phyloP scores from a whole-genome alignment of 805 yeast genomes.

The Pichia cephalocereana region DNA sequence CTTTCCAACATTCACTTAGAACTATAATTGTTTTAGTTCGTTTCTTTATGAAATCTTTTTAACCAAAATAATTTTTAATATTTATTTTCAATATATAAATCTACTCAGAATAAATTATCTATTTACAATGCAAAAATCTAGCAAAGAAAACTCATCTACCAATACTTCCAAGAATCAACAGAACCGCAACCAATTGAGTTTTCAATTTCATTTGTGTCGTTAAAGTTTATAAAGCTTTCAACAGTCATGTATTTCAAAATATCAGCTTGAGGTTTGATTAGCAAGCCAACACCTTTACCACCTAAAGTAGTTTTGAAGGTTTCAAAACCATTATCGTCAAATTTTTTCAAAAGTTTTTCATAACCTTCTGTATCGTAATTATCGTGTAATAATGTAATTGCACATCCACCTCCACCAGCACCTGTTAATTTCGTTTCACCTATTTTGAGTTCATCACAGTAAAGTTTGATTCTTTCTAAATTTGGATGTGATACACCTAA shows the following conservation, averaged over 20 bases:
- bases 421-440: conserved; percentile 95
- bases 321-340: conserved; percentile 48
- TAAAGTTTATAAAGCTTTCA: conserved; percentile 30
- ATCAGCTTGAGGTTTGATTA: conserved; percentile 15
- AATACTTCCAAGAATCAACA: conserved; percentile 46
- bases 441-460: conserved; percentile 52
- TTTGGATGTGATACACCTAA: conserved; percentile 90
- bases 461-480: conserved; percentile 63
- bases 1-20: not conserved
- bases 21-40: too few relatives aligned
- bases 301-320: conserved; percentile 77
- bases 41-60: too few relatives aligned
- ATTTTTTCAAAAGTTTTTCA: conserved; percentile 28
- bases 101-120: too few relatives aligned
- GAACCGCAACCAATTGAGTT: conserved; percentile 34
- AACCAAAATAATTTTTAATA: too few relatives aligned
- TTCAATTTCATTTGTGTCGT: conserved; percentile 41
- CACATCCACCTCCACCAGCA: conserved; percentile 99
- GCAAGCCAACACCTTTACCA: conserved; percentile 76
- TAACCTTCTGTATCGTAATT: conserved; percentile 26
- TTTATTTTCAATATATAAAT: too few relatives aligned
- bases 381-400: conserved; percentile 68
- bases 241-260: conserved; percentile 15
- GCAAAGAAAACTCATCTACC: conserved; percentile 41
- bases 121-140: too few relatives aligned